phyloP scores from a whole-genome alignment of 371 early-diverging fungal species.

The Umbelopsis sp. region DNA sequence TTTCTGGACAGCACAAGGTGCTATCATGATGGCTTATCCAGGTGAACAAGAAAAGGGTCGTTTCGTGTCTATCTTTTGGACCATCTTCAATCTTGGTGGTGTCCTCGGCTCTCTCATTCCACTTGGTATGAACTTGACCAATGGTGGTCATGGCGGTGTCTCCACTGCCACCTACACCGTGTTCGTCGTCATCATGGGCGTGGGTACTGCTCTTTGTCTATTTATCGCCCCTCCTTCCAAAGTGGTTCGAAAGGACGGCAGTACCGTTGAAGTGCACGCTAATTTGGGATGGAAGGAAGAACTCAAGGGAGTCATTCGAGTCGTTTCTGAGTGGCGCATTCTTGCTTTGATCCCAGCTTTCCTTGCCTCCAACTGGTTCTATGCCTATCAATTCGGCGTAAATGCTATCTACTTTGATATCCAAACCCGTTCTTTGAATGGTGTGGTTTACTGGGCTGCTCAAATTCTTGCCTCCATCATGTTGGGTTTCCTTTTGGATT shows the following conservation, averaged over 20 bases:
- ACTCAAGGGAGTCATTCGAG: conserved; percentile 47
- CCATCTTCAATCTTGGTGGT: conserved; percentile 72
- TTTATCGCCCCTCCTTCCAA: conserved; percentile 54
- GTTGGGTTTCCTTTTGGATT: conserved; percentile 60
- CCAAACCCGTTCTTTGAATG: conserved; percentile 67
- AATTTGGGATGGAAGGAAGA: conserved; percentile 49
- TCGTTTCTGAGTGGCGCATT: conserved; percentile 62
- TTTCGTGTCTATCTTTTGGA: conserved; percentile 72
- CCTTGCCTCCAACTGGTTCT: conserved; percentile 71
- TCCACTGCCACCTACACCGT: conserved; percentile 56
- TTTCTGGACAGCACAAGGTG: conserved; percentile 61
- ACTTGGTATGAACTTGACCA: conserved; percentile 57
- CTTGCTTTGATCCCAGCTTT: conserved; percentile 64
- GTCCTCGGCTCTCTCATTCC: conserved; percentile 68
- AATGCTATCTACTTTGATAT: conserved; percentile 55
- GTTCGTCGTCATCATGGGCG: conserved; percentile 56
- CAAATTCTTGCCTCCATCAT: conserved; percentile 63
- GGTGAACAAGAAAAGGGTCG: conserved; percentile 59
- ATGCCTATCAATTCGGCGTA: conserved; percentile 64
- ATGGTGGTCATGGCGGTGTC: conserved; percentile 33
- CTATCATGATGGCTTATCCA: conserved; percentile 62
- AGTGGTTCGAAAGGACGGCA: conserved; percentile 61
- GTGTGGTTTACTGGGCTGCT: conserved; percentile 65
- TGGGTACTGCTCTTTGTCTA: conserved; percentile 51
- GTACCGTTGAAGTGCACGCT: conserved; percentile 45